A percentile compares a stretch with the other conserved stretches of the same genome.
phyloP scores from a whole-genome alignment of 2,329 filamentous ascomycete genomes.

The Monilinia fructicola region DNA sequence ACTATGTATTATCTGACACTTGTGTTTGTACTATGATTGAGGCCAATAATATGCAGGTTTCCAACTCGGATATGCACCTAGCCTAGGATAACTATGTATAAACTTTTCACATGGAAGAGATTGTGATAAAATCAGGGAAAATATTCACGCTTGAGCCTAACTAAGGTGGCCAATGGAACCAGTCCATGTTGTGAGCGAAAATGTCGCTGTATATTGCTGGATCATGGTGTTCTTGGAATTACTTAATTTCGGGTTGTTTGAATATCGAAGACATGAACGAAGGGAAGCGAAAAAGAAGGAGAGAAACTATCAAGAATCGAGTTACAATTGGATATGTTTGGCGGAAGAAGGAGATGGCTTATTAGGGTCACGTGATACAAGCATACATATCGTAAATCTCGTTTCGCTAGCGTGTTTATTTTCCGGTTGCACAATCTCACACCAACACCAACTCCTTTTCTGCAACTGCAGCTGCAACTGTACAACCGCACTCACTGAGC shows the following conservation, averaged over 20 bases:
- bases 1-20: neutral
- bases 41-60: conserved; percentile 18
- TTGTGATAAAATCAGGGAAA: neutral
- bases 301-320: neutral
- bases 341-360: neutral
- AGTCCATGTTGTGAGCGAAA: conserved; percentile 5
- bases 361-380: neutral
- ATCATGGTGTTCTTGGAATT: neutral
- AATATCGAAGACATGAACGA: neutral
- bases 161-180: neutral
- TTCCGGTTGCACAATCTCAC: conserved; percentile 17
- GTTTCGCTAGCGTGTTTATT: conserved; percentile 16
- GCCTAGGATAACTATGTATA: neutral
- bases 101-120: neutral
- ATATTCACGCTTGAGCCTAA: neutral
- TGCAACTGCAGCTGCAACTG: conserved; percentile 8
- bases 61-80: conserved; percentile 18
- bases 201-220: neutral
- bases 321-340: conserved; percentile 13
- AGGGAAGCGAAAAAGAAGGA: conserved; percentile 16
- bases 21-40: neutral
- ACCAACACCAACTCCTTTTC: conserved; percentile 3
- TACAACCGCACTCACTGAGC: neutral
- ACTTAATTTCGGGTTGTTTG: neutral
- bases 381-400: neutral